Conservation (phyloP, 1,284 basidiomycete species). For the Cryptococcus hybrid region DNA sequence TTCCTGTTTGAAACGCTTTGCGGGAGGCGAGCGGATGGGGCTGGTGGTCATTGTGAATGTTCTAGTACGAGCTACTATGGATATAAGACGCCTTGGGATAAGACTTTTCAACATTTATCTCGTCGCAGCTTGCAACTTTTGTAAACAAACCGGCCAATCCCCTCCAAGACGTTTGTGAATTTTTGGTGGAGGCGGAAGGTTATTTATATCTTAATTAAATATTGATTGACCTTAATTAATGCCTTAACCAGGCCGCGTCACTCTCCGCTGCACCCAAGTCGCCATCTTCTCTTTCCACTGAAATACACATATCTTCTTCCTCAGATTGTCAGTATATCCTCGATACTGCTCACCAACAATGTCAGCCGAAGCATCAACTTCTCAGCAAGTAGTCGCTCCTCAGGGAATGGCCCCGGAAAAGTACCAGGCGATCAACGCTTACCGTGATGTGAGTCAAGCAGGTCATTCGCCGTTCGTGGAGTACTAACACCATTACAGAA, state of each 20-base stretch:
- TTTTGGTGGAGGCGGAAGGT: no score
- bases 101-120: no score
- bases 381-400: conserved; percentile 27
- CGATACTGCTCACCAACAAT: not conserved
- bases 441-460: conserved; percentile 43
- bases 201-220: no score
- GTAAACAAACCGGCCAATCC: not conserved
- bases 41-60: conserved; percentile 11
- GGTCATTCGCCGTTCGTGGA: not conserved
- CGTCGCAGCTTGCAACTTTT: no score
- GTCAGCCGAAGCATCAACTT: conserved; percentile 33
- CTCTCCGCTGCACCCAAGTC: not conserved
- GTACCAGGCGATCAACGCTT: conserved; percentile 49
- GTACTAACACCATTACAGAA: conserved; percentile 59
- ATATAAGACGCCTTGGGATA: no score
- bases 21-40: conserved; percentile 17
- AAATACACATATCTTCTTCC: not conserved
- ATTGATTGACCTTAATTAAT: no score
- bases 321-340: no score
- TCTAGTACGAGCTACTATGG: no score
- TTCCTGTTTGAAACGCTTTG: conserved; percentile 24
- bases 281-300: not conserved
- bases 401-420: conserved; percentile 41
- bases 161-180: no score
- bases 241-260: not conserved